These are phyloP conservation scores for Monosporascus sp. DNA, from an alignment of 2,329 filamentous ascomycete species.

Conservation along the genomic window DNA sequence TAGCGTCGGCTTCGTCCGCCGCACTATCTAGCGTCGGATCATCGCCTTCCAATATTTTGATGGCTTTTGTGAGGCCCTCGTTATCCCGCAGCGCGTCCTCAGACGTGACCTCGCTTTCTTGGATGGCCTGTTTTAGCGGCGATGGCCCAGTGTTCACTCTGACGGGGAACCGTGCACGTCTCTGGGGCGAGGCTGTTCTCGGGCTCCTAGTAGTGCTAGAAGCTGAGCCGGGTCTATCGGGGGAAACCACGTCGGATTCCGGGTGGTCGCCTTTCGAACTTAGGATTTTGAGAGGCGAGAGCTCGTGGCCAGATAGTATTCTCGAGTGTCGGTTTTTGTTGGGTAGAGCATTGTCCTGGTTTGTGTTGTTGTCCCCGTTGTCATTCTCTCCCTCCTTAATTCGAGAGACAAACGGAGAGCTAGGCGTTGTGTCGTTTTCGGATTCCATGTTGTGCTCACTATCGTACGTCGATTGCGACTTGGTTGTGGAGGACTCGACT, in stretches of 20 bases:
- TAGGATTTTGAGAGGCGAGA: slow-evolving; percentile 54
- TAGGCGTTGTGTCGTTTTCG: slow-evolving; percentile 2
- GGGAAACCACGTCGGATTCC: slow-evolving; percentile 22
- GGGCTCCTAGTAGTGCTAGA: slow-evolving; percentile 18
- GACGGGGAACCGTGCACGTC: slow-evolving; percentile 52
- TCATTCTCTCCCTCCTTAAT: slow-evolving; percentile 4
- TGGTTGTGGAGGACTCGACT: slow-evolving; percentile 21
- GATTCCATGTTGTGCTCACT: neutral
- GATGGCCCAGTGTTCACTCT: slow-evolving; percentile 36
- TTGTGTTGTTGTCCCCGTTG: slow-evolving; percentile 7
- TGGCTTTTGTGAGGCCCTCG: slow-evolving; percentile 51
- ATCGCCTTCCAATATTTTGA: slow-evolving; percentile 57
- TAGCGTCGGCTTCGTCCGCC: slow-evolving; percentile 24
- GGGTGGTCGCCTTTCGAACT: slow-evolving; percentile 17
- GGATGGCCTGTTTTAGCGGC: slow-evolving; percentile 12
- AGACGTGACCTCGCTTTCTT: slow-evolving; percentile 36
- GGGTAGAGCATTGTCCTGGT: slow-evolving; percentile 43
- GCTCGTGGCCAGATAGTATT: slow-evolving; percentile 50
- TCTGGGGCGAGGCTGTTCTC: slow-evolving; percentile 41
- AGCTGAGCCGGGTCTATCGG: slow-evolving; percentile 11
- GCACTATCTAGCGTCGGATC: slow-evolving; percentile 27
- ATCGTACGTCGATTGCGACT: slow-evolving; percentile 4
- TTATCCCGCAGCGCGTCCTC: slow-evolving; percentile 51
- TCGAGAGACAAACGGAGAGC: slow-evolving; percentile 11
- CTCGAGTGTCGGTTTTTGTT: slow-evolving; percentile 47